Evolutionary conservation across 345 rosid species (phyloP).

Genomic region (Eucalyptus polyanthemos): DNA sequence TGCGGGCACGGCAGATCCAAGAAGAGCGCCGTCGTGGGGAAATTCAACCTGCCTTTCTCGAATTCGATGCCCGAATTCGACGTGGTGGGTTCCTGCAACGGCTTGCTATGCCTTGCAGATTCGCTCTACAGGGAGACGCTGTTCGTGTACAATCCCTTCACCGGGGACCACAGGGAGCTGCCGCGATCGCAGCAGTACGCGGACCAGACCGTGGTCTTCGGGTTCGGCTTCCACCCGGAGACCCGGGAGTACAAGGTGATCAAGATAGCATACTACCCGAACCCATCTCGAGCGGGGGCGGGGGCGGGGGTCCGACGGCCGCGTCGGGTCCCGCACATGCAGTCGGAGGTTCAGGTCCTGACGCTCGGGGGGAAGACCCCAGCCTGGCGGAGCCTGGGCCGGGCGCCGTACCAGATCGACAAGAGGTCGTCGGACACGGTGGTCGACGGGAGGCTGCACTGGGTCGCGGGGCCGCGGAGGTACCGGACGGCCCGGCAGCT

Average conservation of each 20-base stretch:
- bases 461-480: conserved; percentile 54
- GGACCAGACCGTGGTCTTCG: conserved; percentile 15
- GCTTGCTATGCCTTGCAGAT: conserved; percentile 27
- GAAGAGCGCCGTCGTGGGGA: neutral
- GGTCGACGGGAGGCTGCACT: conserved; percentile 71
- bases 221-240: conserved; percentile 23
- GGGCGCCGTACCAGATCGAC: conserved; percentile 40
- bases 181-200: conserved; percentile 8
- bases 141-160: conserved; percentile 25
- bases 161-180: conserved; percentile 6
- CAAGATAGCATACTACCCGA: conserved; percentile 16
- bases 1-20: neutral
- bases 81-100: conserved; percentile 32
- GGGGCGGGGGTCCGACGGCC: conserved; percentile 1
- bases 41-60: conserved; percentile 11
- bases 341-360: conserved; percentile 21
- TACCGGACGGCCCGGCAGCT: conserved; percentile 48
- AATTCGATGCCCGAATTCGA: conserved; percentile 16
- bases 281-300: neutral
- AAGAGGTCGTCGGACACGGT: conserved; percentile 57
- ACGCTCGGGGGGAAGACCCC: conserved; percentile 3
- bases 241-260: conserved; percentile 23
- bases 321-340: neutral
- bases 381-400: conserved; percentile 66
- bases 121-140: neutral